These are phyloP conservation scores for Fomitopsis betulina DNA, from an alignment of 1,284 basidiomycete species.

Conservation along the genomic window DNA sequence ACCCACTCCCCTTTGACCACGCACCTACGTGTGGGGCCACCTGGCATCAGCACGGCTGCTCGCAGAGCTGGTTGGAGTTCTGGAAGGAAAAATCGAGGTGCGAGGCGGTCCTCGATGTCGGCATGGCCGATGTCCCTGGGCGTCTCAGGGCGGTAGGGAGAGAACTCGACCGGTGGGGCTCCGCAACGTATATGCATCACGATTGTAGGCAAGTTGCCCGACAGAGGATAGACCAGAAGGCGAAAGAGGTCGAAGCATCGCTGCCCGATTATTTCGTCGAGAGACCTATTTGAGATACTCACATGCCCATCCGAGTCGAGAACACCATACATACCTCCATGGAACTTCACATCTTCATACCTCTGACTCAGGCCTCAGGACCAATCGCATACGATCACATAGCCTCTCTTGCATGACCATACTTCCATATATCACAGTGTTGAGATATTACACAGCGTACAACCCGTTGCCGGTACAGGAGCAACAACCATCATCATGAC, in stretches of 20 bases:
- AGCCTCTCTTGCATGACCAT: neutral
- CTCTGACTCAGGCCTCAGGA: no score
- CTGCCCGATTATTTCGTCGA: slow-evolving; percentile 56
- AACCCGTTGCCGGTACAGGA: no score
- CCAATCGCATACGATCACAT: no score
- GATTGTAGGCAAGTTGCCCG: slow-evolving; percentile 57
- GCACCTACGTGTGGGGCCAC: slow-evolving; percentile 53
- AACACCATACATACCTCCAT: neutral
- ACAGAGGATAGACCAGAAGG: slow-evolving; percentile 46
- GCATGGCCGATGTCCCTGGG: slow-evolving; percentile 58
- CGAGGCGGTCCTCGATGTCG: slow-evolving; percentile 51
- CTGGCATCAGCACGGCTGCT: slow-evolving; percentile 66
- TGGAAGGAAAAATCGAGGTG: slow-evolving; percentile 52
- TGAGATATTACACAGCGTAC: neutral
- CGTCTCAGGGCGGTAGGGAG: slow-evolving; percentile 51
- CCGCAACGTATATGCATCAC: slow-evolving; percentile 68
- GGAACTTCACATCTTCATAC: no score
- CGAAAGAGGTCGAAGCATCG: slow-evolving; percentile 49
- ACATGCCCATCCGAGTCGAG: neutral
- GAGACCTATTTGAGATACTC: neutral
- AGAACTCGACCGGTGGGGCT: slow-evolving; percentile 64
- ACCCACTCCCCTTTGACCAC: slow-evolving; percentile 56
- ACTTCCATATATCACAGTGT: neutral
- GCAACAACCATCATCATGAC: neutral
- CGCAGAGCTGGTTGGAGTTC: slow-evolving; percentile 48